Conservation (phyloP, 345 rosid species). For the Limnanthes douglasii region DNA sequence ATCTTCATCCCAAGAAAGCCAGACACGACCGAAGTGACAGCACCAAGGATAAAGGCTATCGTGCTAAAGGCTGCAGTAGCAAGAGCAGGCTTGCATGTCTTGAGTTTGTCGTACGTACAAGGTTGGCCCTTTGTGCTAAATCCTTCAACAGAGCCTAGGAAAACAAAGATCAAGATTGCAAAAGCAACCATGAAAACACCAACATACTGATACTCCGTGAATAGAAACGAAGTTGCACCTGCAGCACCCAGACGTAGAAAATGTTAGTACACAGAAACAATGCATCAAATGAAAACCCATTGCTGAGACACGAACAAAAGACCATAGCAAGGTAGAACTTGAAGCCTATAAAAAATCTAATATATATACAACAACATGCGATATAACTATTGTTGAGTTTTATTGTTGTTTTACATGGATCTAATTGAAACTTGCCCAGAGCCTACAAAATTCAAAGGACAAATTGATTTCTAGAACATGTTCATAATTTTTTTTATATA, state of each 20-base stretch:
- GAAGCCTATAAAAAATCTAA: too few relatives aligned
- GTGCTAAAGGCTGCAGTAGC: slow-evolving; percentile 72
- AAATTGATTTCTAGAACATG: too few relatives aligned
- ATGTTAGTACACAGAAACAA: slow-evolving; percentile 2
- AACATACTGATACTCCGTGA: slow-evolving; percentile 43
- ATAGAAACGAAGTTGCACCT: slow-evolving; percentile 53
- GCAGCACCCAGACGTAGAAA: not conserved
- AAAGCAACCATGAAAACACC: slow-evolving; percentile 41
- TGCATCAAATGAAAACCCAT: too few relatives aligned
- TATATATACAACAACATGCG: too few relatives aligned
- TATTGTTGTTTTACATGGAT: too few relatives aligned
- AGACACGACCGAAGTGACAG: slow-evolving; percentile 50
- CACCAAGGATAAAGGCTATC: slow-evolving; percentile 51
- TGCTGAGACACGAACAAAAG: too few relatives aligned
- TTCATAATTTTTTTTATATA: too few relatives aligned
- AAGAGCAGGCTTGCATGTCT: slow-evolving; percentile 63
- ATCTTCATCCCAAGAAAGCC: slow-evolving; percentile 87
- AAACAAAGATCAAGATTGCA: slow-evolving; percentile 31
- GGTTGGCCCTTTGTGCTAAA: slow-evolving; percentile 49
- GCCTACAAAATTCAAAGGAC: too few relatives aligned
- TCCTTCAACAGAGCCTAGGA: slow-evolving; percentile 54
- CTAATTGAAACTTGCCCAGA: too few relatives aligned
- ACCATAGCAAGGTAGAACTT: too few relatives aligned
- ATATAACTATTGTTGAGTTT: too few relatives aligned
- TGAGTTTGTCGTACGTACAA: slow-evolving; percentile 39